Percentiles rank a stretch among this genome's conserved stretches.
phyloP scores from a whole-genome alignment of 148 eudicot species.

The Bassia scoparia region DNA sequence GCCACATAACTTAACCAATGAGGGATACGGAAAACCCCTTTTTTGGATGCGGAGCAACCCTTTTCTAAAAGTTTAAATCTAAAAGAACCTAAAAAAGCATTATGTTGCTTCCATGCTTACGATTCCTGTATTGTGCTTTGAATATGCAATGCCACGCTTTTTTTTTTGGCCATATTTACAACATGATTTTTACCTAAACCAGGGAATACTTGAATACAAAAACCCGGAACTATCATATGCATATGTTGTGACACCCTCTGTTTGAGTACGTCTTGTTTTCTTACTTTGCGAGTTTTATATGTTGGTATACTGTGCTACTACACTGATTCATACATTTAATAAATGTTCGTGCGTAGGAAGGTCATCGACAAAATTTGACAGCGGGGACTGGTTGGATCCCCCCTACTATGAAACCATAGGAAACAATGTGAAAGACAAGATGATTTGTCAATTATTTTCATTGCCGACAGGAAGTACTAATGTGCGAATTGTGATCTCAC shows the following conservation, averaged over 20 bases:
- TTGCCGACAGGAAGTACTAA: constrained; percentile 78
- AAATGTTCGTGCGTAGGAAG: constrained; percentile 22
- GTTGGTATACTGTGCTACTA: neutral
- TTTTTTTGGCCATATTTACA: neutral
- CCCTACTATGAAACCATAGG: constrained; percentile 73
- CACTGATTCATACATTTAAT: neutral
- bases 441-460: constrained; percentile 78
- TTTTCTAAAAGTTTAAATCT: too few relatives aligned
- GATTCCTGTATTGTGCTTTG: neutral
- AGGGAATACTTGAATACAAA: constrained; percentile 94
- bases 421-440: constrained; percentile 71
- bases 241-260: constrained; percentile 82
- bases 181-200: neutral
- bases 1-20: too few relatives aligned
- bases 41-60: too few relatives aligned
- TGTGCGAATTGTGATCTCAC: constrained; percentile 81
- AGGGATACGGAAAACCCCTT: too few relatives aligned
- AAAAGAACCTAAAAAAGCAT: too few relatives aligned
- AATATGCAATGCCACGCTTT: neutral
- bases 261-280: constrained; percentile 55
- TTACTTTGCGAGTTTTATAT: neutral
- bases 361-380: constrained; percentile 85
- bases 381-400: constrained; percentile 99
- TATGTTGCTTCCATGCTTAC: neutral
- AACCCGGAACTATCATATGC: constrained; percentile 85